Evolutionary conservation across 2,329 filamentous ascomycete species (phyloP).

Genomic region (Zymoseptoria brevis): DNA sequence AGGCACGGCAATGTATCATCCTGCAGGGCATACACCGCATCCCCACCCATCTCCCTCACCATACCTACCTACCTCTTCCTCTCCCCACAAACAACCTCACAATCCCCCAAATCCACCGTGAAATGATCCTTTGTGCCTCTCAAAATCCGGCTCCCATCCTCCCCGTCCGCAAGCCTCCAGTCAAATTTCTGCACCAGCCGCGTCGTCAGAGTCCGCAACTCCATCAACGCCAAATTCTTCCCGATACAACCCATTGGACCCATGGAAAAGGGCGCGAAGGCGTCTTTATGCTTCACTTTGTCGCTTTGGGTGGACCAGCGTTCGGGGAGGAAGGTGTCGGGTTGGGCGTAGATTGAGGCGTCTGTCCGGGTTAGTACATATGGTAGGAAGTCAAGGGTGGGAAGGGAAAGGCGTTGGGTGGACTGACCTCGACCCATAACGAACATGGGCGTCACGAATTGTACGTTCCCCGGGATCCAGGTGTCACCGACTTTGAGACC

Average conservation of each 20-base stretch:
- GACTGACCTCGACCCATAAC: conserved; percentile 22
- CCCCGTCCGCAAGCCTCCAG: conserved; percentile 30
- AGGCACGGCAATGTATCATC: no score
- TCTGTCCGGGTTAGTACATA: conserved; percentile 4
- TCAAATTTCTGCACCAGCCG: conserved; percentile 31
- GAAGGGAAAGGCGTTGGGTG: background rate
- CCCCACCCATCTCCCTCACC: no score
- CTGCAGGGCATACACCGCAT: no score
- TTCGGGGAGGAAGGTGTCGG: conserved; percentile 30
- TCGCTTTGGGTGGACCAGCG: conserved; percentile 31
- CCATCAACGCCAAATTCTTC: conserved; percentile 31
- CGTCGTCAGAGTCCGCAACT: conserved; percentile 30
- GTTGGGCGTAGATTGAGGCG: conserved; percentile 24
- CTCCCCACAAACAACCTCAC: background rate
- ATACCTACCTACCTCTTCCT: background rate
- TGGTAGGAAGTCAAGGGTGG: background rate
- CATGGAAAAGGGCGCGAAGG: conserved; percentile 33
- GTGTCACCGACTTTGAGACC: conserved; percentile 31
- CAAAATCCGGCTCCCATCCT: conserved; percentile 29
- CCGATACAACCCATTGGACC: conserved; percentile 34
- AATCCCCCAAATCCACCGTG: conserved; percentile 24
- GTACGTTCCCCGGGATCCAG: conserved; percentile 28
- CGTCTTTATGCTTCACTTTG: conserved; percentile 30
- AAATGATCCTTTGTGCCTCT: conserved; percentile 32
- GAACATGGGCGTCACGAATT: conserved; percentile 22